Percentiles rank a stretch among this genome's conserved stretches.
These are phyloP conservation scores for Fraxinus anomala DNA, from an alignment of 257 asterid species.

Conservation along the genomic window DNA sequence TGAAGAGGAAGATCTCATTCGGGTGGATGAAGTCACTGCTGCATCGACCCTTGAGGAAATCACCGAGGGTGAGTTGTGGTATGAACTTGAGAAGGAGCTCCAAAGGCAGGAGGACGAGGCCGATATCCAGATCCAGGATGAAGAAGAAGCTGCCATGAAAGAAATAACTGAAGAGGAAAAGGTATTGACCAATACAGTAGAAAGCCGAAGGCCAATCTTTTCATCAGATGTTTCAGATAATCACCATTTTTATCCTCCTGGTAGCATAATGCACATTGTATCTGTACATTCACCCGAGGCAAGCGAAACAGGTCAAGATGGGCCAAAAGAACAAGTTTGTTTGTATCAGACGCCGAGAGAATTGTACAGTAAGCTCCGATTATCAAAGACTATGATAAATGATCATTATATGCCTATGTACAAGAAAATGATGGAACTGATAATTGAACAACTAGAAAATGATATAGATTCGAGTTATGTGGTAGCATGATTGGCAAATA, in stretches of 20 bases:
- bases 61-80: conserved; percentile 79
- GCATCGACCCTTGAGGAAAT: conserved; percentile 54
- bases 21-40: conserved; percentile 42
- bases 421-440: conserved; percentile 81
- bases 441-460: conserved; percentile 72
- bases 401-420: conserved; percentile 96
- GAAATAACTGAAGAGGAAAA: conserved; percentile 79
- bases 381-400: conserved; percentile 80
- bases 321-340: conserved; percentile 53
- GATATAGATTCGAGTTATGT: conserved; percentile 50
- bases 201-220: conserved; percentile 58
- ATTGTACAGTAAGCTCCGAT: conserved; percentile 74
- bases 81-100: conserved; percentile 76
- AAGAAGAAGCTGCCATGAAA: conserved; percentile 65
- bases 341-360: conserved; percentile 74
- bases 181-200: conserved; percentile 58
- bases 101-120: conserved; percentile 54
- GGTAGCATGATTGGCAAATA: conserved; percentile 22
- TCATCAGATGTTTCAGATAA: conserved; percentile 65
- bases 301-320: conserved; percentile 34
- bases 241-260: conserved; percentile 78
- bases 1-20: conserved; percentile 61
- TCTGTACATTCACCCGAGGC: conserved; percentile 45
- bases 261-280: conserved; percentile 77
- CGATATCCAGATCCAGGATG: conserved; percentile 55